Conservation (phyloP, 495 filamentous ascomycete genomes). For the Penicillium turbatum region DNA sequence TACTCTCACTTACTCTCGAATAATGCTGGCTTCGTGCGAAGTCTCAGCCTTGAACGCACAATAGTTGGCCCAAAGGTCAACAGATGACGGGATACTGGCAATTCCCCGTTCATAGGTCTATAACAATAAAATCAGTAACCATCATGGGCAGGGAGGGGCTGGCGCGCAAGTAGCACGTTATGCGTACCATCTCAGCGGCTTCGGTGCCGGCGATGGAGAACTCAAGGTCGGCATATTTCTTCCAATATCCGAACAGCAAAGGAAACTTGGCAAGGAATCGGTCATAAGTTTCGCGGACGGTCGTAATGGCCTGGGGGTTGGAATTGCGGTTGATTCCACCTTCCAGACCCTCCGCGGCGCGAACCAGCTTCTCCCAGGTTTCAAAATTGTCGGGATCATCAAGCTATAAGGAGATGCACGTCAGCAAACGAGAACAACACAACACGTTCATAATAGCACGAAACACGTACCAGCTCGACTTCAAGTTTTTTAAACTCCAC, state of each 20-base stretch:
- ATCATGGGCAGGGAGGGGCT: not conserved
- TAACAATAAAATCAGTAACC: constrained; percentile 16
- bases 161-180: not conserved
- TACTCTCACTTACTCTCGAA: constrained; percentile 95
- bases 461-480: constrained; percentile 61
- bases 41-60: constrained; percentile 97
- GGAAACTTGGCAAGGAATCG: constrained; percentile 93
- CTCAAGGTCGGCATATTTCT: constrained; percentile 97
- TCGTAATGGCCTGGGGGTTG: constrained; percentile 85
- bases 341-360: constrained; percentile 76
- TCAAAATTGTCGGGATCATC: constrained; percentile 90
- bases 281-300: constrained; percentile 81
- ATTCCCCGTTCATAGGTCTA: constrained; percentile 94
- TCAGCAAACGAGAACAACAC: not conserved
- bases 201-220: constrained; percentile 96
- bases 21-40: constrained; percentile 86
- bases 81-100: constrained; percentile 86
- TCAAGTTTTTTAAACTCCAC: constrained; percentile 76
- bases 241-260: constrained; percentile 97
- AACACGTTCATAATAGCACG: constrained; percentile 1
- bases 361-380: constrained; percentile 89
- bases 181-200: constrained; percentile 87
- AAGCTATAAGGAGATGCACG: constrained; percentile 28
- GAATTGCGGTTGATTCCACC: constrained; percentile 95
- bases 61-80: constrained; percentile 96